These are phyloP conservation scores for Asclepias syriaca DNA, from an alignment of 257 asterid species.

Conservation along the genomic window DNA sequence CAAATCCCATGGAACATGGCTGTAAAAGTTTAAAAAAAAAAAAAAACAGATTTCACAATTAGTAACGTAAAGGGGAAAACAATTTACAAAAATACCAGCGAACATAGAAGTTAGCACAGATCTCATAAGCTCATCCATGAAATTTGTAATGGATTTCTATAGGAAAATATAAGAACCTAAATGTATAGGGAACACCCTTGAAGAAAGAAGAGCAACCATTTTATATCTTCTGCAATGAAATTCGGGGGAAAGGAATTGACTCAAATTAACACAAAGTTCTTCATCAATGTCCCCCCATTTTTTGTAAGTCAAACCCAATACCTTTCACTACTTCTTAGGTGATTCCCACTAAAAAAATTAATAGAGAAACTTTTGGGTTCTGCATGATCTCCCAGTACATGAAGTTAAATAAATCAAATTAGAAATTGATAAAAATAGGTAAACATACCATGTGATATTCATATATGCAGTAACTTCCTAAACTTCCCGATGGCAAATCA, in stretches of 20 bases:
- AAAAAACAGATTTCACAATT: neutral
- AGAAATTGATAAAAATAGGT: neutral
- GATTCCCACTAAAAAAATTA: neutral
- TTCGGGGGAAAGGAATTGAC: neutral
- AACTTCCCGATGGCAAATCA: constrained; percentile 97
- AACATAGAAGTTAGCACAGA: neutral
- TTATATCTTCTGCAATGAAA: neutral
- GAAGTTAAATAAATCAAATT: neutral
- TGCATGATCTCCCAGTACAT: neutral
- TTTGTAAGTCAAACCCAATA: neutral
- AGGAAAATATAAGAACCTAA: neutral
- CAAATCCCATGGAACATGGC: constrained; percentile 99
- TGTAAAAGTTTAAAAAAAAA: constrained; percentile 21
- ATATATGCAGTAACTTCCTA: constrained; percentile 98
- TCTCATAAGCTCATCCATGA: constrained; percentile 1
- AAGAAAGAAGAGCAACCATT: neutral
- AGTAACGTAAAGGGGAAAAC: neutral
- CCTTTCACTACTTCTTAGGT: neutral
- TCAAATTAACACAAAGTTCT: neutral
- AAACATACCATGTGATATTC: constrained; percentile 95
- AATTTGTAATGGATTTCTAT: neutral
- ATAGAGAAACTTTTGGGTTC: neutral
- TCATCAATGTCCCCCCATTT: neutral
- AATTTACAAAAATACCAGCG: neutral
- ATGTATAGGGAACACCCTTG: neutral